phyloP scores from a whole-genome alignment of 2,329 filamentous ascomycete genomes.

The Neonectria ditissima region DNA sequence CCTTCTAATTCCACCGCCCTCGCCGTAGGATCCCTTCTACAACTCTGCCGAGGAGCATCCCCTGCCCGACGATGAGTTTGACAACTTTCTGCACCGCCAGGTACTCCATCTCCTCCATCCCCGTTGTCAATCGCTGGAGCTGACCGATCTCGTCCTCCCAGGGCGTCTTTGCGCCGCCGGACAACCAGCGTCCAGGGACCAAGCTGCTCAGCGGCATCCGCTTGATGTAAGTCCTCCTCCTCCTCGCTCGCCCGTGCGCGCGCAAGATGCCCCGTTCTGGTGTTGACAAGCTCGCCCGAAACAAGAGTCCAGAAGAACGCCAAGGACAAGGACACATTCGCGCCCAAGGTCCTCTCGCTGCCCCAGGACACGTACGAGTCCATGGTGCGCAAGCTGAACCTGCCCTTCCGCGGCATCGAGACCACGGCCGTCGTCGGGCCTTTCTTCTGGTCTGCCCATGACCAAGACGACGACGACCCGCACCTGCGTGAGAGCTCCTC shows the following conservation, averaged over 20 bases:
- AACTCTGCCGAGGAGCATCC: slow-evolving; percentile 65
- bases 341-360: slow-evolving; percentile 66
- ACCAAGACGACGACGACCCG: slow-evolving; percentile 67
- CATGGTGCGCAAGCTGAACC: slow-evolving; percentile 66
- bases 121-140: too few relatives aligned
- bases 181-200: slow-evolving; percentile 56
- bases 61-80: slow-evolving; percentile 66
- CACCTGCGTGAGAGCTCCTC: slow-evolving; percentile 62
- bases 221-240: slow-evolving; percentile 60
- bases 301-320: slow-evolving; percentile 70
- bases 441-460: slow-evolving; percentile 71
- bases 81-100: slow-evolving; percentile 65
- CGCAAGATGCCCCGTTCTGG: neutral
- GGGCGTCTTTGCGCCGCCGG: slow-evolving; percentile 65
- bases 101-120: slow-evolving; percentile 48
- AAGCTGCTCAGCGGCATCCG: slow-evolving; percentile 64
- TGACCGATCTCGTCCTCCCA: slow-evolving; percentile 39
- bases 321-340: slow-evolving; percentile 68
- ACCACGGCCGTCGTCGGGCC: slow-evolving; percentile 70
- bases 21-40: slow-evolving; percentile 60
- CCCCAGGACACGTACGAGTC: slow-evolving; percentile 61
- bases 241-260: too few relatives aligned
- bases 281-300: slow-evolving; percentile 20
- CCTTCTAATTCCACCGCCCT: too few relatives aligned
- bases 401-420: slow-evolving; percentile 70